Evolutionary conservation across 2,329 filamentous ascomycete genomes (phyloP), one percentile per base, ranked within the genome.

Genomic region (Fusarium verrucosum): DNA sequence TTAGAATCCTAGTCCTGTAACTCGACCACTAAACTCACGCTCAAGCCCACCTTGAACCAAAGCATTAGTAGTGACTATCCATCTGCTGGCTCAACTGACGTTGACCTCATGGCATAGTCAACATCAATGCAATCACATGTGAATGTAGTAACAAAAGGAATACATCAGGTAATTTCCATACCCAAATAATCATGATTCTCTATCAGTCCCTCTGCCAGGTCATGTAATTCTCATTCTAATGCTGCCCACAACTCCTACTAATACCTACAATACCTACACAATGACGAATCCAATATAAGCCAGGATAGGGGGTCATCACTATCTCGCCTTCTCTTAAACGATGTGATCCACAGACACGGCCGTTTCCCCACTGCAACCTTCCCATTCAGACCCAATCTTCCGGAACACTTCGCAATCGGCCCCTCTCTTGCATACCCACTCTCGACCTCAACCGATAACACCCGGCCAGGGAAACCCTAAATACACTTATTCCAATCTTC

Each of bases 401-500:
- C 51, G 44, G 58, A 54, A 53, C 62, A n/a, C 62, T 50, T 66
- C 58, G 36, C 17, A 23, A 22, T 28, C 20, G 19, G 36, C 44
- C 58, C 36, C 41, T 53, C 46, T 26, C 25, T 28, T 38, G 11
- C n/a, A 35, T 54, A 51, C 43, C 62, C 62, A 66, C 62, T 45
- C 35, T 38, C 33, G 41, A 60, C 58, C 49, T 67, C 42, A 47
- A 46, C 63, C 58, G 63, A 66, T 26, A 51, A 46, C 58, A 67
- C 58, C 63, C 63, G 63, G 44, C 20, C 38, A 56, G 35, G 16
- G 8, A 42, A 20, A 41, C 17, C 22, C 17, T 23, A 17, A 10
- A 42, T 19, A 41, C 17, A 25, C 17, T 23, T 30, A 25, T 5
- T 14, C 7, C 5, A 37, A 22, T 17, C 25, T n/a, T 23, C 17